These are phyloP conservation scores for Colletotrichum sidae DNA, from an alignment of 2,329 filamentous ascomycete species.

Conservation along the genomic window DNA sequence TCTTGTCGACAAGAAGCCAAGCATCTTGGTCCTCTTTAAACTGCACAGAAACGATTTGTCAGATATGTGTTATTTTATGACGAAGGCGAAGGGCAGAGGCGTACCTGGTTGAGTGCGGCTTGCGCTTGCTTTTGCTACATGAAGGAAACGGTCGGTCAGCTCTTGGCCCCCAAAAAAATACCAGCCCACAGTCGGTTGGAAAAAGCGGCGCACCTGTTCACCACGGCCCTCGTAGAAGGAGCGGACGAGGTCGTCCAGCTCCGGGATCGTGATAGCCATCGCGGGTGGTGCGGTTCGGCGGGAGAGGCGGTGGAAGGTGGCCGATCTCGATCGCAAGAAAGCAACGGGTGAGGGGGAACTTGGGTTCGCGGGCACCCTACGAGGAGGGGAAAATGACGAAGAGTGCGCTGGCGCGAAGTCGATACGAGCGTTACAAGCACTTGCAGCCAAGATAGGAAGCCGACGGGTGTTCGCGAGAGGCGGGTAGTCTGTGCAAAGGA, in stretches of 20 bases:
- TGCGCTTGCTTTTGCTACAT: conserved; percentile 95
- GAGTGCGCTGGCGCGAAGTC: conserved; percentile 32
- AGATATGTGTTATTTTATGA: conserved; percentile 12
- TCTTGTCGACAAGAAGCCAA: conserved; percentile 97
- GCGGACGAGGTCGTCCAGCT: conserved; percentile 96
- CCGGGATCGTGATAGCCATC: conserved; percentile 83
- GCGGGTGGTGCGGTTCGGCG: conserved; percentile 50
- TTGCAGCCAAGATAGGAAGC: conserved; percentile 10
- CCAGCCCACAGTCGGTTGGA: conserved; percentile 24
- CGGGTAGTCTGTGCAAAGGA: conserved; percentile 14
- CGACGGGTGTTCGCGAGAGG: conserved; percentile 10
- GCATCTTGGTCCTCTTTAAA: conserved; percentile 99
- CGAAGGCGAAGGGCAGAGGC: conserved; percentile 45
- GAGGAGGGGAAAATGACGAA: conserved; percentile 42
- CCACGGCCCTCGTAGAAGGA: conserved; percentile 98
- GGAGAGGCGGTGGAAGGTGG: conserved; percentile 44
- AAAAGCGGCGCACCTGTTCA: conserved; percentile 75
- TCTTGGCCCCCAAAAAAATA: conserved; percentile 36
- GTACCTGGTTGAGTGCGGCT: conserved; percentile 90
- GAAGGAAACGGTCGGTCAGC: conserved; percentile 54
- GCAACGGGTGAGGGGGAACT: conserved; percentile 33
- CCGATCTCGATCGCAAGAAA: conserved; percentile 38
- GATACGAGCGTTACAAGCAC: conserved; percentile 8
- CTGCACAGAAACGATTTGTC: conserved; percentile 59
- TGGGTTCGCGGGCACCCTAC: conserved; percentile 28